Base-by-base conservation (phyloP, 2,329 filamentous ascomycete genomes). In the Cytospora mali region DNA sequence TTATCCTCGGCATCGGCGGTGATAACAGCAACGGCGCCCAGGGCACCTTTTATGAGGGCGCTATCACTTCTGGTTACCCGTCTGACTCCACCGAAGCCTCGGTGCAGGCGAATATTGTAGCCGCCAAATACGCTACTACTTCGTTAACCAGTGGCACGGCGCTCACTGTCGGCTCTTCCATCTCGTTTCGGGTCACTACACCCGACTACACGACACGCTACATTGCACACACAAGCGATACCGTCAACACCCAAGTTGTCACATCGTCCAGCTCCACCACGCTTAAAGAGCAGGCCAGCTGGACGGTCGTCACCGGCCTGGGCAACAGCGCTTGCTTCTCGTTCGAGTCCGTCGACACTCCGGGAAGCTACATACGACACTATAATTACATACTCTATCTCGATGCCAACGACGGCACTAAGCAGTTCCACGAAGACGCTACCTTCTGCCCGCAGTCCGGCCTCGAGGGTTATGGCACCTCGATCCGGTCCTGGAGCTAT, bases 1-100 rank as follows among this genome's bases (percentile, higher is more conserved):
- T 89, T 51, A 80, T 89, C 62, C 83, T 89, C n/a, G 86, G 87
- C n/a, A 88, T 88, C 59, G 87, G 87, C n/a, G 87, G 87, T 9
- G 87, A 89, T 68, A 89, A 87, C 74, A 86, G 83, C 69, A 75
- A 77, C 67, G 69, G 81, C 53, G 86, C 78, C 0, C 83, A 87
- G 69, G 86, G 86, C 28, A 88, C 85, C 0, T 87, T 86, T 69
- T 86, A 88, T 72, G 86, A 89, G 73, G 86, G 86, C 27, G 85
- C 83, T 27, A 86, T 89, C 84, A 88, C 85, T 16, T 73, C 77
- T 0, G 84, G 85, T 0, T 88, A 87, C 67, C 86, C 86, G 0
- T 79, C 82, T 2, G 85, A 88, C 66, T 79, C 77, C 13, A 84
- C 80, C 3, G 86, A 89, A 71, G 79, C 80, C 70, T 71, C 77